Conservation (phyloP, 2,329 filamentous ascomycete species). For the Dactylonectria estremocensis region DNA sequence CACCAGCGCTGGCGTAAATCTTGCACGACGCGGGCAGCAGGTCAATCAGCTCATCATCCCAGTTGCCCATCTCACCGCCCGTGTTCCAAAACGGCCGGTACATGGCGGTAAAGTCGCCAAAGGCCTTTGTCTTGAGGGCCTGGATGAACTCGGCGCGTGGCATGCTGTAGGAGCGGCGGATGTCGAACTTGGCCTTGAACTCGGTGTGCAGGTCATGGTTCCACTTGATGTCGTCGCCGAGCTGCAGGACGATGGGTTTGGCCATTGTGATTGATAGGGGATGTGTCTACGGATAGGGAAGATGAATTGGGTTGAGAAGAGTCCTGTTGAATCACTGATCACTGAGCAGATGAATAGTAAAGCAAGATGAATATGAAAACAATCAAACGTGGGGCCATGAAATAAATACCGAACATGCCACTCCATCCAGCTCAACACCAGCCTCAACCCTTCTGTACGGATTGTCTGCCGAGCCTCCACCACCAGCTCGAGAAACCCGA, state of each 20-base stretch:
- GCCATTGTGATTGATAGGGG: conserved; percentile 34
- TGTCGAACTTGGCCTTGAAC: conserved; percentile 45
- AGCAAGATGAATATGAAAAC: too few relatives aligned
- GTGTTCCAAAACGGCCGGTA: conserved; percentile 49
- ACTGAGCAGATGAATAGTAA: too few relatives aligned
- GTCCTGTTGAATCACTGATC: not conserved
- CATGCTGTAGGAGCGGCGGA: conserved; percentile 47
- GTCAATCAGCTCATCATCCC: conserved; percentile 46
- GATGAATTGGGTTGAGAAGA: not conserved
- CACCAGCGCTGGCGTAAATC: conserved; percentile 46
- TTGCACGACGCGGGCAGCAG: conserved; percentile 43
- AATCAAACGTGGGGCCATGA: not conserved
- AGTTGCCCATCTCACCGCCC: conserved; percentile 48
- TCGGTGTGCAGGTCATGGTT: conserved; percentile 45
- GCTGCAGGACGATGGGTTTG: conserved; percentile 48
- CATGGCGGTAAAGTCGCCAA: conserved; percentile 46
- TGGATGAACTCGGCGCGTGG: conserved; percentile 44
- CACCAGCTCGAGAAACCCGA: conserved; percentile 35
- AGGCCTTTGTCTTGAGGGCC: conserved; percentile 41
- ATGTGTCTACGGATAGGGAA: not conserved
- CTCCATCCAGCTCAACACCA: conserved; percentile 11
- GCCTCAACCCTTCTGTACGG: conserved; percentile 31
- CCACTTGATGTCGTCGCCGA: conserved; percentile 48
- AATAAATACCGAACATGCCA: conserved; percentile 14
- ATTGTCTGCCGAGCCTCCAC: conserved; percentile 38